A percentile compares a stretch with the other conserved stretches of the same genome.
phyloP scores from a whole-genome alignment of 805 yeast genomes.

The Pichia manshurica region DNA sequence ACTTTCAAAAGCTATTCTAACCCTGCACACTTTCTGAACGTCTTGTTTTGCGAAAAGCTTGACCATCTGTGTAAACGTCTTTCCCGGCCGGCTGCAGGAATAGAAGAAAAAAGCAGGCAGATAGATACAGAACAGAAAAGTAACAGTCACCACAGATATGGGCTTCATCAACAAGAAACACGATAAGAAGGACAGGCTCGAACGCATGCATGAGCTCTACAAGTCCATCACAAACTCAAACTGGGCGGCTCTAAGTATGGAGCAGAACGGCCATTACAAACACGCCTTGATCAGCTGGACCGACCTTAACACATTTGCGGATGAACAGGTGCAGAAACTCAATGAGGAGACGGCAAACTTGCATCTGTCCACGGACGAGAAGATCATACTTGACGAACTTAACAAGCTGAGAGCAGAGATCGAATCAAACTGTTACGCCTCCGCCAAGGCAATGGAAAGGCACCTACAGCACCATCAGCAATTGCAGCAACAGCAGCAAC shows the following conservation, averaged over 20 bases:
- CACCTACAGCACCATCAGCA: conserved; percentile 11
- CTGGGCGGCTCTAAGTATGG: conserved; percentile 37
- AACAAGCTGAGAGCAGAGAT: conserved; percentile 16
- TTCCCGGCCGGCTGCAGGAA: too few species aligned
- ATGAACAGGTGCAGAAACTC: conserved; percentile 49
- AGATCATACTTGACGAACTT: conserved; percentile 35
- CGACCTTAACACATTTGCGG: conserved; percentile 55
- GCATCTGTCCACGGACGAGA: conserved; percentile 40
- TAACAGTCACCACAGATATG: not conserved
- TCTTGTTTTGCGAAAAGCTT: too few species aligned
- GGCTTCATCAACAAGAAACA: conserved; percentile 4
- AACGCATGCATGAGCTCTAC: conserved; percentile 14
- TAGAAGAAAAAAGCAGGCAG: too few species aligned
- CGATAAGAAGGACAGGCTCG: conserved; percentile 11
- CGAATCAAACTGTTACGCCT: conserved; percentile 10
- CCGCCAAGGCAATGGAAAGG: conserved; percentile 8
- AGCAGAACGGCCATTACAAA: conserved; percentile 46
- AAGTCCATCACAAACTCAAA: conserved; percentile 9
- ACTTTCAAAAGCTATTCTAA: too few species aligned
- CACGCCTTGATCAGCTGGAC: conserved; percentile 72
- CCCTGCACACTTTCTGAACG: too few species aligned
- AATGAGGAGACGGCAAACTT: conserved; percentile 36
- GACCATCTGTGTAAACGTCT: too few species aligned
- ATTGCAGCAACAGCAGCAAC: conserved; percentile 14
- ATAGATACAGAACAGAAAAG: too few species aligned